A percentile compares a stretch with the other conserved stretches of the same genome.
phyloP scores from a whole-genome alignment of 73 alveolate species.

The Symbiodinium pilosum region DNA sequence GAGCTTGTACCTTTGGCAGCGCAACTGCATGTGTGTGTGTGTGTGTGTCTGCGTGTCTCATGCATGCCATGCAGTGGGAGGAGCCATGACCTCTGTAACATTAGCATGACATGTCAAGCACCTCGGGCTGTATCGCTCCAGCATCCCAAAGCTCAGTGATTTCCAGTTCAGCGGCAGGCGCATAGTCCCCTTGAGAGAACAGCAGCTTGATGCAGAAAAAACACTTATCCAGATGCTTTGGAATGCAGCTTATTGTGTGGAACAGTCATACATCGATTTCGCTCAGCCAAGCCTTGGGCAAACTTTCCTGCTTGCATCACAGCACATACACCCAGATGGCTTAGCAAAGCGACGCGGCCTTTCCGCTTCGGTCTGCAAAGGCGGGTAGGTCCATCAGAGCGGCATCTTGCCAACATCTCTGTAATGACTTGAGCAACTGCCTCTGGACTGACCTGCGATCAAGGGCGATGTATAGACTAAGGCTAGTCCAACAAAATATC shows the following conservation, averaged over 20 bases:
- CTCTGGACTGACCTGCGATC: slow-evolving; percentile 44
- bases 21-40: no score
- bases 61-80: not conserved
- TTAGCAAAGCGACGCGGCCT: no score
- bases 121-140: slow-evolving; percentile 39
- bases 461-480: no score
- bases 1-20: slow-evolving; percentile 14
- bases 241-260: no score
- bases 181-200: slow-evolving; percentile 35
- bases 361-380: slow-evolving; percentile 59
- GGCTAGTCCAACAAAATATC: no score
- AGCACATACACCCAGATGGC: no score
- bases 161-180: slow-evolving; percentile 45
- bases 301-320: no score
- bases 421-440: slow-evolving; percentile 48
- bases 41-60: no score
- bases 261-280: no score
- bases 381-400: slow-evolving; percentile 37
- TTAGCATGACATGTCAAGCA: not conserved
- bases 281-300: no score
- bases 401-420: slow-evolving; percentile 54
- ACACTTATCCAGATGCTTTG: no score
- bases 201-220: no score
- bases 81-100: not conserved
- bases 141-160: not conserved